Percentiles rank a stretch among this genome's conserved stretches.
These are phyloP conservation scores for Salix udensis DNA, from an alignment of 345 rosid species.

Conservation along the genomic window DNA sequence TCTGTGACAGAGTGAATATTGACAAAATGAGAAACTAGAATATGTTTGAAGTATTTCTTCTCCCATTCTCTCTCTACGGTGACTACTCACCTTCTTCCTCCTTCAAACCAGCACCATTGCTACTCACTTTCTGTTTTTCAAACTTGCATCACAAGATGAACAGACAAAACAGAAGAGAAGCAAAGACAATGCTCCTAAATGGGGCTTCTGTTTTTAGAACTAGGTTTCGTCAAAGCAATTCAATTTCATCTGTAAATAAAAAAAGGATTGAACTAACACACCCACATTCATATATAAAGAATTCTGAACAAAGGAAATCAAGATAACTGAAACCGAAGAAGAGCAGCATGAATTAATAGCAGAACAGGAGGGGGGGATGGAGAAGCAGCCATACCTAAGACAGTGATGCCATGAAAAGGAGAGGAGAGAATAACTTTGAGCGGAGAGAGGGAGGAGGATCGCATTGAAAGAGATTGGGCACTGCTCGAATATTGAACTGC, in stretches of 20 bases:
- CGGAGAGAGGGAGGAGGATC: neutral
- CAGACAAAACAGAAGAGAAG: neutral
- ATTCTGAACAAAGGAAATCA: neutral
- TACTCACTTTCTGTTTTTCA: no score
- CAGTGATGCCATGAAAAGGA: neutral
- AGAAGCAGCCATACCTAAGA: slow-evolving; percentile 11
- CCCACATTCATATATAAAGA: neutral
- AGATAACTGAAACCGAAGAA: neutral
- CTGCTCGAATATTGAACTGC: neutral
- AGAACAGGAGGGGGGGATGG: neutral
- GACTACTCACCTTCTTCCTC: no score
- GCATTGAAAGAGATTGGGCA: neutral
- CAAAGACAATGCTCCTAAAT: slow-evolving; percentile 9
- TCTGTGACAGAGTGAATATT: no score
- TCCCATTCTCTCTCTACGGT: no score
- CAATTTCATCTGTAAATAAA: no score
- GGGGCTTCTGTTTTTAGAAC: neutral
- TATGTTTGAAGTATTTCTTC: no score
- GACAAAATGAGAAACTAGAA: no score
- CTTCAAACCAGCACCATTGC: no score
- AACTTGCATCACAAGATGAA: neutral
- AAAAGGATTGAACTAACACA: neutral
- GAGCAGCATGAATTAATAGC: neutral
- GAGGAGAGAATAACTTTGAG: neutral
- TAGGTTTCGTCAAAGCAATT: neutral